Conservation (phyloP, 2,329 filamentous ascomycete species). For the Penicillium frequentans region DNA sequence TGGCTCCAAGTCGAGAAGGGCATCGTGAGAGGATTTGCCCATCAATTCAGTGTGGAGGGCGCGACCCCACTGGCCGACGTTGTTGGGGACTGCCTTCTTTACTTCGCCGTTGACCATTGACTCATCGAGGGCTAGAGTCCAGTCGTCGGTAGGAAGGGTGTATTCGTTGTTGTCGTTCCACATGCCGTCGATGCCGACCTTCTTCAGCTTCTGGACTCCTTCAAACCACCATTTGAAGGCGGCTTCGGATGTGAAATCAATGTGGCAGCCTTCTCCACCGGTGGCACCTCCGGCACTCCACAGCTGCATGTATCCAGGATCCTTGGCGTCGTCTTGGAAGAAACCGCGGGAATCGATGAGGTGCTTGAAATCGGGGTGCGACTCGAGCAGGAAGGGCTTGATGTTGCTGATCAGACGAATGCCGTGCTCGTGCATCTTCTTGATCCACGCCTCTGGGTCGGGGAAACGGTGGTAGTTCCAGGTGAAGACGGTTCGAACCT, state of each 20-base stretch:
- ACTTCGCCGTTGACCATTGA: slow-evolving; percentile 40
- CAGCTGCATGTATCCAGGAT: slow-evolving; percentile 60
- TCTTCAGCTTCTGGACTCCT: slow-evolving; percentile 62
- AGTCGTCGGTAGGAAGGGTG: slow-evolving; percentile 64
- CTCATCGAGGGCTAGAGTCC: slow-evolving; percentile 61
- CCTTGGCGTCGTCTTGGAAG: slow-evolving; percentile 59
- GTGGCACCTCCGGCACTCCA: slow-evolving; percentile 74
- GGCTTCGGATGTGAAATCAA: slow-evolving; percentile 69
- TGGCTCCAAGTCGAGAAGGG: slow-evolving; percentile 59
- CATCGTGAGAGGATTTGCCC: slow-evolving; percentile 69
- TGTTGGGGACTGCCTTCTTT: slow-evolving; percentile 45
- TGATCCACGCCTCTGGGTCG: slow-evolving; percentile 63
- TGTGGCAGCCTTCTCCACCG: slow-evolving; percentile 68
- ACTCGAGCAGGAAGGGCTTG: slow-evolving; percentile 69
- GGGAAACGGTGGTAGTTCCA: slow-evolving; percentile 73
- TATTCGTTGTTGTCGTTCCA: slow-evolving; percentile 84
- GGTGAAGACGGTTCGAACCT: slow-evolving; percentile 69
- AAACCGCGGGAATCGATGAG: slow-evolving; percentile 61
- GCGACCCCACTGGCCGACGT: slow-evolving; percentile 69
- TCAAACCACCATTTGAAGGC: slow-evolving; percentile 73
- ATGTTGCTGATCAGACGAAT: slow-evolving; percentile 70
- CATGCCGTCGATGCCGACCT: slow-evolving; percentile 68
- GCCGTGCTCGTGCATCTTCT: slow-evolving; percentile 62
- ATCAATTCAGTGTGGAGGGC: slow-evolving; percentile 70
- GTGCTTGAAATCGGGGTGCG: slow-evolving; percentile 65